Percentiles rank a stretch among this genome's conserved stretches.
Evolutionary conservation across 306 rosid species (phyloP).

Genomic region (Comarum palustre): DNA sequence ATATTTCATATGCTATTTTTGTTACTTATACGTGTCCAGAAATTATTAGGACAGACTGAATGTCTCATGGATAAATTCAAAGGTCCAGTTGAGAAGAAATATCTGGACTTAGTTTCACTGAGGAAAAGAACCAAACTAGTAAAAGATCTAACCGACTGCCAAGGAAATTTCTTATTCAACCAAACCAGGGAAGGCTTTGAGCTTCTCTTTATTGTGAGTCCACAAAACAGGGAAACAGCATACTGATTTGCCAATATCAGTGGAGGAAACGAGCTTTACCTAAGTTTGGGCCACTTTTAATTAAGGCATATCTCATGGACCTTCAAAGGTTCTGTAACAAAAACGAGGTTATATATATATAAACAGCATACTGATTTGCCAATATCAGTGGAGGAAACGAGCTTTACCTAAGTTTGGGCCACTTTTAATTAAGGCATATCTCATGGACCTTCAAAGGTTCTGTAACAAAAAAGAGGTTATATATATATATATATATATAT

Average conservation of each 20-base stretch:
- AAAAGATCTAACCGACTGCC: neutral
- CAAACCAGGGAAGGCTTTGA: too few species aligned
- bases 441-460: constrained; percentile 83
- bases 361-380: neutral
- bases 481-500: too few species aligned
- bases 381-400: neutral
- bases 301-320: constrained; percentile 87
- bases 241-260: neutral
- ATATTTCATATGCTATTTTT: neutral
- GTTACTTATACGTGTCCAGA: neutral
- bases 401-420: constrained; percentile 70
- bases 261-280: constrained; percentile 35
- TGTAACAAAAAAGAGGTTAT: too few species aligned
- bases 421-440: constrained; percentile 78
- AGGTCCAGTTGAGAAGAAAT: neutral
- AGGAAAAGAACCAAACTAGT: neutral
- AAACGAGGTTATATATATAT: too few species aligned
- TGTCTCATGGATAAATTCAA: neutral
- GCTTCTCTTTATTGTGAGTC: too few species aligned
- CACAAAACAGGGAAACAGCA: neutral
- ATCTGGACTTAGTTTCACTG: neutral
- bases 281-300: constrained; percentile 75
- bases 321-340: constrained; percentile 73
- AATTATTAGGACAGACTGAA: neutral
- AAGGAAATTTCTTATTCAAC: neutral